Conservation (phyloP, 805 yeast species). For the Teunomyces funiuensis region DNA sequence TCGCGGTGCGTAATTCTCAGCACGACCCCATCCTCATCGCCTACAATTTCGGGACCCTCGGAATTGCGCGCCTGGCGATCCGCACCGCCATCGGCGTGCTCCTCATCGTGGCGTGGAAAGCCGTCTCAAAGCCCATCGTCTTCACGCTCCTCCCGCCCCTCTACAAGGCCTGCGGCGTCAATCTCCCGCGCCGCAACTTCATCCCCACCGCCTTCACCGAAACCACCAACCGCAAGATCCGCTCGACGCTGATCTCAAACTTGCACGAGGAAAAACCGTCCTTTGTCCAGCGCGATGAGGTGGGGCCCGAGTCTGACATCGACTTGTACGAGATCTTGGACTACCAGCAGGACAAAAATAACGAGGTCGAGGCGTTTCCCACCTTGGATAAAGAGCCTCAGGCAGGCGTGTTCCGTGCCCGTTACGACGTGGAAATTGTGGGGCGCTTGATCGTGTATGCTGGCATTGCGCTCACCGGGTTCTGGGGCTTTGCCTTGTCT, state of each 20-base stretch:
- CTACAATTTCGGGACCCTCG: slow-evolving; percentile 41
- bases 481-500: slow-evolving; percentile 39
- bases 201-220: slow-evolving; percentile 38
- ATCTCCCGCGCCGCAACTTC: slow-evolving; percentile 40
- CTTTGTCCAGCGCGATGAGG: slow-evolving; percentile 19
- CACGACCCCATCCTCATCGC: slow-evolving; percentile 40
- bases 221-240: slow-evolving; percentile 31
- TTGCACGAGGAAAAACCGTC: slow-evolving; percentile 18
- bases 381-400: slow-evolving; percentile 29
- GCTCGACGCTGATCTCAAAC: slow-evolving; percentile 42
- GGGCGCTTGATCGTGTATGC: slow-evolving; percentile 79
- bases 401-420: slow-evolving; percentile 51
- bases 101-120: slow-evolving; percentile 71
- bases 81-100: slow-evolving; percentile 64
- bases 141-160: slow-evolving; percentile 59
- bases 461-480: slow-evolving; percentile 66
- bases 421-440: slow-evolving; percentile 73
- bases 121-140: slow-evolving; percentile 65
- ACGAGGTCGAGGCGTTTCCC: slow-evolving; percentile 18
- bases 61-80: slow-evolving; percentile 38
- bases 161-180: slow-evolving; percentile 42
- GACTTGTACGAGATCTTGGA: slow-evolving; percentile 43
- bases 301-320: slow-evolving; percentile 40
- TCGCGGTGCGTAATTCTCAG: slow-evolving; percentile 16
- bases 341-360: slow-evolving; percentile 19